Evolutionary conservation across 139 green algal genomes (phyloP), one percentile per base, ranked within the genome.

Genomic region (Micractinium sp.): DNA sequence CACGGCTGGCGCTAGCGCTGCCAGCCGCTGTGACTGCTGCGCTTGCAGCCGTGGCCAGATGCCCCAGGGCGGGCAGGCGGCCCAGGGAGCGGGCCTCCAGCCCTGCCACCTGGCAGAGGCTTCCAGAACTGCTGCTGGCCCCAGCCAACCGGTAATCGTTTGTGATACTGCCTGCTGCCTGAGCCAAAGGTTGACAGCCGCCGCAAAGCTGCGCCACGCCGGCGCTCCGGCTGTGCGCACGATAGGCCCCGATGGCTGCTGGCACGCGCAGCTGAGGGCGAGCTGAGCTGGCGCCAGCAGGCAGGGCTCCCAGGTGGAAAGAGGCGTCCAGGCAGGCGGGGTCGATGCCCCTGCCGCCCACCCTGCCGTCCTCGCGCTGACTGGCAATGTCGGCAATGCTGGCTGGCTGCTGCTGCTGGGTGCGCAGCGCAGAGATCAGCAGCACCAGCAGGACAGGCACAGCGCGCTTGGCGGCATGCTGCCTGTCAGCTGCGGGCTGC

Each of bases 241-340:
- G 76, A n/a, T 92, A 92, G 18, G 75, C 83, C 3, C 27, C 74
- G 3, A 92, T 87, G 29, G 77, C 60, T 2, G 85, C 89, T 12
- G 89, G 89, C 56, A 92, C 85, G 3, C 89, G 75, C 73, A 92
- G 82, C 76, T 78, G 27, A 9, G 86, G 53, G 13, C 56, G n/a
- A 31, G 33, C 41, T 38, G 83, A 0, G 71, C 67, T 81, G n/a
- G 84, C 89, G 7, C 29, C 35, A 27, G 81, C 77, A 0, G 78
- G 79, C 15, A 89, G 71, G 0, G 90, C 83, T 0, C 90, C 92
- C 80, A 93, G 85, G 80, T 94, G 92, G 73, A 94, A 92, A 63
- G 88, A 77, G 20, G 85, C 85, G 78, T 94, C 92, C 2, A 88
- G n/a, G 67, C 80, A 75, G 23, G 90, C 92, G 0, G 92, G 85